phyloP scores from a whole-genome alignment of 306 rosid species.

The Macrotyloma uniflorum region DNA sequence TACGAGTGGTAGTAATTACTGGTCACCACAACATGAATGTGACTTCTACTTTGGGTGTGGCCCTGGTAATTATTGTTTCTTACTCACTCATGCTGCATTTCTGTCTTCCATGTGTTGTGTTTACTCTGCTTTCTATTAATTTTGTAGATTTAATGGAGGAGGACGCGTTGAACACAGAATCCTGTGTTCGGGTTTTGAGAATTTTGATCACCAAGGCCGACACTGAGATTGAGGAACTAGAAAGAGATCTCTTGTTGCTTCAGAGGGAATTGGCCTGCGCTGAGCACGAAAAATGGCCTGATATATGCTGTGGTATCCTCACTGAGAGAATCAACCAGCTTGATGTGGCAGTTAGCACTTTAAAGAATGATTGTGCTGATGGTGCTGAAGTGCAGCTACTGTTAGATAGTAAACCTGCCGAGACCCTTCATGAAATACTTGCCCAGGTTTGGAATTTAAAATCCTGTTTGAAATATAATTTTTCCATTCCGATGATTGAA shows the following conservation, averaged over 20 bases:
- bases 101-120: not conserved
- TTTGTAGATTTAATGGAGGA: slow-evolving; percentile 69
- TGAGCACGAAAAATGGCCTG: slow-evolving; percentile 58
- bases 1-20: slow-evolving; percentile 37
- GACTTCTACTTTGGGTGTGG: slow-evolving; percentile 57
- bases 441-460: slow-evolving; percentile 58
- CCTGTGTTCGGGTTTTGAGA: slow-evolving; percentile 62
- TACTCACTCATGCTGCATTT: not conserved
- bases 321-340: slow-evolving; percentile 56
- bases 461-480: not conserved
- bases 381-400: slow-evolving; percentile 44
- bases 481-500: slow-evolving; percentile 2
- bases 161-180: slow-evolving; percentile 58
- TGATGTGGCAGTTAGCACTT: slow-evolving; percentile 45
- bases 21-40: slow-evolving; percentile 40
- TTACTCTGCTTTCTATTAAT: slow-evolving; percentile 23
- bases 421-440: slow-evolving; percentile 54
- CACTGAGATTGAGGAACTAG: slow-evolving; percentile 67
- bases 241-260: slow-evolving; percentile 56
- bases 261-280: slow-evolving; percentile 52
- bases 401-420: slow-evolving; percentile 51
- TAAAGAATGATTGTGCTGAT: slow-evolving; percentile 44
- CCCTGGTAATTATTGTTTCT: slow-evolving; percentile 45
- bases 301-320: slow-evolving; percentile 54
- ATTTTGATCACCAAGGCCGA: slow-evolving; percentile 58